Conservation (phyloP, 1,139 yeast genomes). For the Saccharomyces pastorianus region DNA sequence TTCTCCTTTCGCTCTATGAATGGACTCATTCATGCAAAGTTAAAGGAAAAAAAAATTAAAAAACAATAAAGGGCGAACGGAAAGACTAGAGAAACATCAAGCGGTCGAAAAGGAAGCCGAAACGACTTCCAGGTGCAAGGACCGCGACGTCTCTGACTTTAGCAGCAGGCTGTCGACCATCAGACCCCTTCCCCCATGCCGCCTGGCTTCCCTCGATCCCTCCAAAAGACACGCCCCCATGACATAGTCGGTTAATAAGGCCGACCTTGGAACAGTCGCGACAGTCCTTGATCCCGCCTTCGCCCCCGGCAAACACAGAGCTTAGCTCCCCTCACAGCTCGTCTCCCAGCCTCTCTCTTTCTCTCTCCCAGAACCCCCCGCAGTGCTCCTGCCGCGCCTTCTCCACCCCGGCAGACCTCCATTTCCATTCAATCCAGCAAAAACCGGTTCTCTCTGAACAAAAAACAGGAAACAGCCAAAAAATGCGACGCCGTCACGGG, state of each 20-base stretch:
- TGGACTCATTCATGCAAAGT: conserved; percentile 30
- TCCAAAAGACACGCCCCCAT: conserved; percentile 2
- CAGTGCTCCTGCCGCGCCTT: neutral
- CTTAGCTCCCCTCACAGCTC: neutral
- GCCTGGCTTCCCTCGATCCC: neutral
- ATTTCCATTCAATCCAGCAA: neutral
- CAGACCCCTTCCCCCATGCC: neutral
- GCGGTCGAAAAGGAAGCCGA: conserved; percentile 45
- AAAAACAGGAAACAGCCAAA: neutral
- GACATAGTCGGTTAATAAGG: neutral
- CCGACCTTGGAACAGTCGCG: neutral
- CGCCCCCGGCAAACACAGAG: too few relatives aligned
- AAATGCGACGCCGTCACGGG: neutral
- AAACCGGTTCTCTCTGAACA: neutral
- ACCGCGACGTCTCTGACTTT: conserved; percentile 74
- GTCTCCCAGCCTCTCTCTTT: neutral
- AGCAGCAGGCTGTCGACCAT: neutral
- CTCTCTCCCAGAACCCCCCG: neutral
- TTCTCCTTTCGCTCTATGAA: conserved; percentile 11
- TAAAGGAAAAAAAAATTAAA: conserved; percentile 2
- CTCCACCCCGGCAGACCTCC: neutral
- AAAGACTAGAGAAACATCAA: conserved; percentile 65
- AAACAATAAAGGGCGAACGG: conserved; percentile 17
- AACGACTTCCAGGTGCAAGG: conserved; percentile 58
- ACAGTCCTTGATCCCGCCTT: neutral